These are phyloP conservation scores for Blastocrithidia nonstop DNA, from an alignment of 208 protist species.

Conservation along the genomic window DNA sequence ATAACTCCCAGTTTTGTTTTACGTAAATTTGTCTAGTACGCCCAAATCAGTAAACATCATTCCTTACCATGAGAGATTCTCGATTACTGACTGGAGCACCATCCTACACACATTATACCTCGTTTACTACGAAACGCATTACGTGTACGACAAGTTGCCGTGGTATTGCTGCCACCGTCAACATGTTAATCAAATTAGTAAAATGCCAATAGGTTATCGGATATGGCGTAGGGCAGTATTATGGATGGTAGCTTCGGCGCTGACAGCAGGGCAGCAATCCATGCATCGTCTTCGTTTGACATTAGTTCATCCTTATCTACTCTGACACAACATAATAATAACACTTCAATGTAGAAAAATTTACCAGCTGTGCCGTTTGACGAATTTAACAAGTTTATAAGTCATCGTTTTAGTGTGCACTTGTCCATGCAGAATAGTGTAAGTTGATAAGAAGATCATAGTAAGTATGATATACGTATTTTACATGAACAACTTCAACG, in stretches of 20 bases:
- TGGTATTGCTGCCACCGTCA: conserved; percentile 56
- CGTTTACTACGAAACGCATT: conserved; percentile 15
- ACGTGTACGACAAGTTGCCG: conserved; percentile 31
- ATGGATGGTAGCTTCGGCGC: neutral
- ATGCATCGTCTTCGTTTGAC: neutral
- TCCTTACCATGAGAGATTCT: conserved; percentile 9
- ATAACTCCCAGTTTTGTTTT: neutral
- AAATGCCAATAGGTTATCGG: neutral
- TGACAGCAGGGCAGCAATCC: neutral
- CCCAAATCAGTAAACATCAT: neutral
- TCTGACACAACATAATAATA: no score
- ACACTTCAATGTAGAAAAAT: no score
- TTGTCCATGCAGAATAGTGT: conserved; percentile 22
- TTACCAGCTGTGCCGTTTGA: no score
- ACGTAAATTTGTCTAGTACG: neutral
- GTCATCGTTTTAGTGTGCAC: conserved; percentile 39
- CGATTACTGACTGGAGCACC: conserved; percentile 49
- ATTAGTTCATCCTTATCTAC: conserved; percentile 15
- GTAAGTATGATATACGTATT: neutral
- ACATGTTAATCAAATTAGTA: conserved; percentile 6
- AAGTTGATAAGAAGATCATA: conserved; percentile 14
- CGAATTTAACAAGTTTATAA: conserved; percentile 54
- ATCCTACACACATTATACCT: conserved; percentile 25
- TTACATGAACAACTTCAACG: neutral
- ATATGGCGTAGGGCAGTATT: neutral